Base-by-base conservation (phyloP, 306 rosid genomes). In the Sechiopsis laciniata region DNA sequence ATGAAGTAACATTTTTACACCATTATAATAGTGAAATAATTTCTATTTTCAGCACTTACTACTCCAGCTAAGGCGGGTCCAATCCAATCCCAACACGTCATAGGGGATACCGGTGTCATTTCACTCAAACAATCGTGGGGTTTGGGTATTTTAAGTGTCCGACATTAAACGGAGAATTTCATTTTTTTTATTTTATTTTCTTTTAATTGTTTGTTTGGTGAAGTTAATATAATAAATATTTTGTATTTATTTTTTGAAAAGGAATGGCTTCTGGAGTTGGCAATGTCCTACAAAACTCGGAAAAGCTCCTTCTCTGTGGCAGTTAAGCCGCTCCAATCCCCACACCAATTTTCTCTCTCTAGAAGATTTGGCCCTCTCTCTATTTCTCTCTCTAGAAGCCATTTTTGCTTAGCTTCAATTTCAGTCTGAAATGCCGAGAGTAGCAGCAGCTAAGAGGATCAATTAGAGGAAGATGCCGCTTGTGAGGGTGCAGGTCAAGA, bases 401-500 rank as follows among this genome's bases (percentile, higher is more conserved):
- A 42, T 42, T 42, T 7, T 42, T 9, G 8, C 0, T 42, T 42
- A 42, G 48, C 48, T 42, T 6, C 1, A 42, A 42, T 42, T 42
- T 42, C 48, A 42, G 48, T 42, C 48, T 50, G 6, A 8, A 66
- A 66, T 66, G 72, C 72, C 8, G 55, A 53, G 14, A 59, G 19
- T 8, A 32, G 21, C 29, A 59, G 19, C 15, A 55, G 21, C 29
- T 22, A 2, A 10, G 29, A 24, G 13, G 13, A 73, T 26, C 29
- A 2, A 62, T 35, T 40, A 26, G 74, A 67, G 15, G 65, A 78
- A 83, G 82, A 90, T 92, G 98, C 98, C 98, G 66, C 77, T 93
- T 74, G 88, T 85, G 83, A 83, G 97, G 78, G 84, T 88, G 40
- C 79, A 87, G 85, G 89, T 94, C 78, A 80, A 86, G 84, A 91